Evolutionary conservation across 1,284 basidiomycete genomes (phyloP).

Genomic region (Grifola frondosa): DNA sequence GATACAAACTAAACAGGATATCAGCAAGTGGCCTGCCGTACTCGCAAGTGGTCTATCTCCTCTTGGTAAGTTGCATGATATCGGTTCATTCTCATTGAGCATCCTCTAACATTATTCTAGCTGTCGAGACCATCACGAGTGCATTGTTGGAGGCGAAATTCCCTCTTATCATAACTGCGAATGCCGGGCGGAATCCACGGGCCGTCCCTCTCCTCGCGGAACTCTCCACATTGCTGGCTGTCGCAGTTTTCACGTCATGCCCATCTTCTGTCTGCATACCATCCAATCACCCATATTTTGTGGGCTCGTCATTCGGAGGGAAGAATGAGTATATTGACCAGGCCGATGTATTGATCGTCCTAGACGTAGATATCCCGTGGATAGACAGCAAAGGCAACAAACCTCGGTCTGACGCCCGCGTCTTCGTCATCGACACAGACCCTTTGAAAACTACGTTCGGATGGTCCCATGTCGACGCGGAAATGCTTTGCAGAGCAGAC

Average conservation of each 20-base stretch:
- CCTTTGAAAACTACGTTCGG: conserved; percentile 55
- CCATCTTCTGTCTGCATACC: conserved; percentile 54
- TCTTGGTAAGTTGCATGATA: conserved; percentile 35
- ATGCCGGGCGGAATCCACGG: conserved; percentile 52
- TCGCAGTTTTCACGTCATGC: conserved; percentile 54
- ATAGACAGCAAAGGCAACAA: conserved; percentile 43
- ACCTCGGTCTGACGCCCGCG: conserved; percentile 41
- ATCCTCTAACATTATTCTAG: conserved; percentile 32
- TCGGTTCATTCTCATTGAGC: not conserved
- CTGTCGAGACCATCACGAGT: conserved; percentile 40
- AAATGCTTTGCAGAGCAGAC: conserved; percentile 57
- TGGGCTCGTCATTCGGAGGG: conserved; percentile 48
- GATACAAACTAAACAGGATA: conserved; percentile 29
- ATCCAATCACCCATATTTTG: conserved; percentile 51
- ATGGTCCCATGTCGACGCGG: conserved; percentile 54
- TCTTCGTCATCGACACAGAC: conserved; percentile 65
- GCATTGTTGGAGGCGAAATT: conserved; percentile 49
- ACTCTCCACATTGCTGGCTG: conserved; percentile 49
- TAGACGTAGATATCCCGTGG: conserved; percentile 68
- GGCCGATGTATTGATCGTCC: conserved; percentile 62
- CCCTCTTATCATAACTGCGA: conserved; percentile 64
- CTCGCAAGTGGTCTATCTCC: conserved; percentile 49
- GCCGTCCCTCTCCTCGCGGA: conserved; percentile 46
- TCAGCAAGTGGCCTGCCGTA: conserved; percentile 49
- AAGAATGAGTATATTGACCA: conserved; percentile 45